phyloP scores from a whole-genome alignment of 257 asterid genomes.

The Penstemon barbatus region DNA sequence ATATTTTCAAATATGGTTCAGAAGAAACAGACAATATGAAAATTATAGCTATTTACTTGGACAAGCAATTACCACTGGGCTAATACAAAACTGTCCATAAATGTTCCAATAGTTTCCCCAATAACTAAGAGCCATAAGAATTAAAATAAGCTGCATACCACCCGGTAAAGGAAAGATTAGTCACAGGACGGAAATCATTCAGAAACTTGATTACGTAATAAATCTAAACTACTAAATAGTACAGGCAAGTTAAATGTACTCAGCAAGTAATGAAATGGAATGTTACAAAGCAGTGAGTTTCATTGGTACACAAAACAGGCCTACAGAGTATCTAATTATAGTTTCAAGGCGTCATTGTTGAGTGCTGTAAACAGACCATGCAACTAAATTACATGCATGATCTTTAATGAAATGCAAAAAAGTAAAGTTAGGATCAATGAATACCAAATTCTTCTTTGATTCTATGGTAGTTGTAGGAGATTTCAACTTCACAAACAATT shows the following conservation, averaged over 20 bases:
- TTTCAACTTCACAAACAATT: conserved; percentile 81
- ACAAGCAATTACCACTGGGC: background rate
- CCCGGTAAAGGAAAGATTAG: background rate
- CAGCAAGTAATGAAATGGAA: background rate
- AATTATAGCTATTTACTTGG: background rate
- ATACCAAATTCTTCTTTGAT: conserved; percentile 79
- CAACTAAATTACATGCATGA: background rate
- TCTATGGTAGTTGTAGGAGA: conserved; percentile 58
- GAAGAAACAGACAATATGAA: background rate
- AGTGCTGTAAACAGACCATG: conserved; percentile 7
- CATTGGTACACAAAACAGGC: too few relatives aligned
- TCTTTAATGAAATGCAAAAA: conserved; percentile 1
- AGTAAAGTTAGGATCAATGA: background rate
- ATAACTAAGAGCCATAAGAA: background rate
- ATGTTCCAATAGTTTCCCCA: background rate
- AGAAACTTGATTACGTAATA: background rate
- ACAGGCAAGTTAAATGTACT: background rate
- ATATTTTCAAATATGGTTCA: background rate
- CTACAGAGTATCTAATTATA: too few relatives aligned
- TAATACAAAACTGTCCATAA: conserved; percentile 3
- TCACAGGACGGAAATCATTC: background rate
- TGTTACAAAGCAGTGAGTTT: background rate
- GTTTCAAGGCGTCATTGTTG: too few relatives aligned
- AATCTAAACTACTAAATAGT: background rate
- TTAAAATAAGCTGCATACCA: conserved; percentile 1